Evolutionary conservation across 179 eudicot species (phyloP).

Genomic region (Carnegiea gigantea): DNA sequence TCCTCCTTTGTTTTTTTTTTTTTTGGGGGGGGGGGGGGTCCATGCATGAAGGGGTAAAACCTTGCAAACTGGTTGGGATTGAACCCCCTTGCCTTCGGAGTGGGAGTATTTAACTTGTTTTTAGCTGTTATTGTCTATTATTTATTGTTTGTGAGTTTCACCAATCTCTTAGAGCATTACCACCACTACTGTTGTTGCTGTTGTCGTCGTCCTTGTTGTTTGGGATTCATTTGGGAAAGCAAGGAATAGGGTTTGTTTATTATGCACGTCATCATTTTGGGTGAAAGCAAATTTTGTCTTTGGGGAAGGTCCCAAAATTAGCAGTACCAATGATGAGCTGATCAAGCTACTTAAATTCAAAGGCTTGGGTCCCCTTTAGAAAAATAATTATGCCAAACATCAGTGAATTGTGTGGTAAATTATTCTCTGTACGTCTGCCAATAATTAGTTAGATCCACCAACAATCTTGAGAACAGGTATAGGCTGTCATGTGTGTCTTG

Average conservation of each 20-base stretch:
- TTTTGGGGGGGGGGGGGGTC: background rate
- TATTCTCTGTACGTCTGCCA: background rate
- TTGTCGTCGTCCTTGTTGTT: background rate
- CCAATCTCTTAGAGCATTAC: background rate
- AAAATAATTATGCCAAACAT: background rate
- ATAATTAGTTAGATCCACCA: background rate
- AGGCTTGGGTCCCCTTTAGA: no score
- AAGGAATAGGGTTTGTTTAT: background rate
- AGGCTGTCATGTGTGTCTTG: background rate
- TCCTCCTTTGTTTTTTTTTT: no score
- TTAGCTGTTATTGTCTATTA: background rate
- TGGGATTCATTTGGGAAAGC: background rate
- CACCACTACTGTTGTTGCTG: background rate
- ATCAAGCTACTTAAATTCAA: no score
- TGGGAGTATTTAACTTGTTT: background rate
- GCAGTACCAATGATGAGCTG: no score
- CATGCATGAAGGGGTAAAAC: background rate
- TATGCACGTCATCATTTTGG: background rate
- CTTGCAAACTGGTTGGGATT: background rate
- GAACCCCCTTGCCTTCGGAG: background rate
- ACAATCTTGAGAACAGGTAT: background rate
- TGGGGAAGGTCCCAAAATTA: background rate
- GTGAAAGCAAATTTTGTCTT: background rate
- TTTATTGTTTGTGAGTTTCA: no score
- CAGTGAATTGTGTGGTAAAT: background rate